These are phyloP conservation scores for Trichoderma koningii DNA, from an alignment of 2,329 filamentous ascomycete species.

Conservation along the genomic window DNA sequence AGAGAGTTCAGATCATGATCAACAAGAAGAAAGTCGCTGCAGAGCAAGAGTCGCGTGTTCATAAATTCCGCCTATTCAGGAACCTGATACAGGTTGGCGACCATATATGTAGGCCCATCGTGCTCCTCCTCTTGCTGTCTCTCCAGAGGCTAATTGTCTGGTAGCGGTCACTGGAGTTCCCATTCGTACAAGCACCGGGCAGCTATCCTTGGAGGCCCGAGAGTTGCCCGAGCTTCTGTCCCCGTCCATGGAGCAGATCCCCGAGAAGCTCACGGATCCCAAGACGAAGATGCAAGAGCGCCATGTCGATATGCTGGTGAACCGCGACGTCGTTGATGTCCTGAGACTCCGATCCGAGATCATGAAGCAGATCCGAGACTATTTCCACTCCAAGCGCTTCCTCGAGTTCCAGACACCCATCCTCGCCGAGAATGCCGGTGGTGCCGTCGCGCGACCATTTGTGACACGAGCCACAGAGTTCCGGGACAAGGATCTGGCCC, in stretches of 20 bases:
- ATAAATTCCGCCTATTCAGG: conserved; percentile 61
- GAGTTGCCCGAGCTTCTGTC: conserved; percentile 71
- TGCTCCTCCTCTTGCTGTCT: conserved; percentile 17
- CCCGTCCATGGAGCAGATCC: conserved; percentile 78
- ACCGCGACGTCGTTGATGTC: conserved; percentile 66
- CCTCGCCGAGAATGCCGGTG: conserved; percentile 78
- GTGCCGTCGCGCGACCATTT: conserved; percentile 85
- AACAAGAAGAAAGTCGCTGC: conserved; percentile 58
- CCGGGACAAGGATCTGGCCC: conserved; percentile 66
- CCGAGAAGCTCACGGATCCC: conserved; percentile 66
- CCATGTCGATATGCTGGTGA: conserved; percentile 84
- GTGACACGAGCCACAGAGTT: conserved; percentile 77
- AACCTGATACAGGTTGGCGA: conserved; percentile 77
- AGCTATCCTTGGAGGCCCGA: conserved; percentile 71
- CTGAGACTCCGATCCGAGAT: conserved; percentile 74
- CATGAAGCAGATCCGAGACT: conserved; percentile 71
- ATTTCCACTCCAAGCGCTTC: conserved; percentile 71
- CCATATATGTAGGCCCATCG: conserved; percentile 68
- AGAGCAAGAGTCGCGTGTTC: conserved; percentile 39
- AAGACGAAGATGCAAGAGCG: conserved; percentile 75
- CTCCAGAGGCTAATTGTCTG: conserved; percentile 33
- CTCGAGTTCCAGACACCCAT: conserved; percentile 91
- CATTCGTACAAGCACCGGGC: conserved; percentile 68
- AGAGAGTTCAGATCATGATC: conserved; percentile 74
- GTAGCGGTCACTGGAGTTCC: conserved; percentile 70